Conservation (phyloP, 805 yeast genomes). For the Suhomyces kilbournensis region DNA sequence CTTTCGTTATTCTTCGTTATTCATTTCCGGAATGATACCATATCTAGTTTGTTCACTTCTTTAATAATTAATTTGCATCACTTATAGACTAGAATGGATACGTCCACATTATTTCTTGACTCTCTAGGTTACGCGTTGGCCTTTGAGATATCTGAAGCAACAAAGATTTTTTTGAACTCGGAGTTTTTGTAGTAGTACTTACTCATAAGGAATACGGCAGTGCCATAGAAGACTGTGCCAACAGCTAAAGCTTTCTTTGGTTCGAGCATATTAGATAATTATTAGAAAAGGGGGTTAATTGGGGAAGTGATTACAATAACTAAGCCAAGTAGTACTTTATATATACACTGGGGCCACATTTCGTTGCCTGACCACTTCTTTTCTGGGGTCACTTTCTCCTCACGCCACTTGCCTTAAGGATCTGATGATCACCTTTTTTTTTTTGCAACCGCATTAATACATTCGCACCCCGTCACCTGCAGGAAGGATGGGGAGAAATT, state of each 20-base stretch:
- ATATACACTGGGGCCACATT: background rate
- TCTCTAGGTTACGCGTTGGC: constrained; percentile 15
- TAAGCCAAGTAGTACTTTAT: no score
- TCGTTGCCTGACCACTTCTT: background rate
- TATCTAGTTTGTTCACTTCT: background rate
- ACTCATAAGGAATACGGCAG: constrained; percentile 33
- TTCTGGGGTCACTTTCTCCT: background rate
- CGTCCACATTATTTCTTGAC: background rate
- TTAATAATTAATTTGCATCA: background rate
- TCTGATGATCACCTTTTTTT: background rate
- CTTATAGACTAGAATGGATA: background rate
- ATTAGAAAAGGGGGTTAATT: no score
- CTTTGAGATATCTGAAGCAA: constrained; percentile 16
- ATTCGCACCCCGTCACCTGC: constrained; percentile 31
- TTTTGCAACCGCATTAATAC: constrained; percentile 17
- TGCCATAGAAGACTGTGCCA: constrained; percentile 33
- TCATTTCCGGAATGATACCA: background rate
- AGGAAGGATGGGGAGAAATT: constrained; percentile 63
- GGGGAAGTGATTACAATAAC: no score
- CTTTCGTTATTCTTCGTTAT: background rate
- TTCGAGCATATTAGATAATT: constrained; percentile 1
- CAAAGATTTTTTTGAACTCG: constrained; percentile 25
- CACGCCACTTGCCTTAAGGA: background rate
- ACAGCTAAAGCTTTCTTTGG: constrained; percentile 23
- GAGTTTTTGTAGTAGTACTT: constrained; percentile 30